phyloP scores from a whole-genome alignment of 2,329 filamentous ascomycete genomes.

The Diaporthe humulicola region DNA sequence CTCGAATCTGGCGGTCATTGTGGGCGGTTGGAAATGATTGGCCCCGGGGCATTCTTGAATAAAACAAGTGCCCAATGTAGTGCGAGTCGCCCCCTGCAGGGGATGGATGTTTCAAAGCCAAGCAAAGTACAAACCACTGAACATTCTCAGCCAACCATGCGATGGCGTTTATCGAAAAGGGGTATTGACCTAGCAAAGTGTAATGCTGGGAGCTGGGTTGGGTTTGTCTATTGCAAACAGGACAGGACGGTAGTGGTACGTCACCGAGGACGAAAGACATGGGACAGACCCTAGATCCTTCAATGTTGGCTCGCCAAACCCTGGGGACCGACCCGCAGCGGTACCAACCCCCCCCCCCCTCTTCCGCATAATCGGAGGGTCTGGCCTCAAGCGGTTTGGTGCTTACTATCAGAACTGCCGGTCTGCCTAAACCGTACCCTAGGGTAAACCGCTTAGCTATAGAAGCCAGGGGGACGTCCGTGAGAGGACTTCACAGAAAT shows the following conservation, averaged over 20 bases:
- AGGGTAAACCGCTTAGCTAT: no score
- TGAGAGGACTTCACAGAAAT: no score
- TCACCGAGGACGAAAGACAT: neutral
- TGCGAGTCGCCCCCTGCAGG: conserved; percentile 13
- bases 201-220: no score
- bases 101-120: conserved; percentile 19
- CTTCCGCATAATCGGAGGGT: neutral
- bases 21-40: conserved; percentile 24
- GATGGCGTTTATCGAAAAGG: neutral
- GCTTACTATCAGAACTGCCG: neutral
- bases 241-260: neutral
- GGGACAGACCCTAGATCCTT: neutral
- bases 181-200: neutral
- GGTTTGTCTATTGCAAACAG: neutral
- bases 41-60: neutral
- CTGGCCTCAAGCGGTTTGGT: neutral
- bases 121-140: neutral
- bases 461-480: no score
- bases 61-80: neutral
- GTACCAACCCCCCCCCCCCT: no score
- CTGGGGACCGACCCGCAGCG: neutral
- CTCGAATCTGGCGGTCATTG: neutral
- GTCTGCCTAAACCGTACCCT: no score
- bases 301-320: neutral
- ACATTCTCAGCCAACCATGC: conserved; percentile 1